A percentile compares a stretch with the other conserved stretches of the same genome.
These are phyloP conservation scores for Pichia kluyveri DNA, from an alignment of 805 yeast species.

Conservation along the genomic window DNA sequence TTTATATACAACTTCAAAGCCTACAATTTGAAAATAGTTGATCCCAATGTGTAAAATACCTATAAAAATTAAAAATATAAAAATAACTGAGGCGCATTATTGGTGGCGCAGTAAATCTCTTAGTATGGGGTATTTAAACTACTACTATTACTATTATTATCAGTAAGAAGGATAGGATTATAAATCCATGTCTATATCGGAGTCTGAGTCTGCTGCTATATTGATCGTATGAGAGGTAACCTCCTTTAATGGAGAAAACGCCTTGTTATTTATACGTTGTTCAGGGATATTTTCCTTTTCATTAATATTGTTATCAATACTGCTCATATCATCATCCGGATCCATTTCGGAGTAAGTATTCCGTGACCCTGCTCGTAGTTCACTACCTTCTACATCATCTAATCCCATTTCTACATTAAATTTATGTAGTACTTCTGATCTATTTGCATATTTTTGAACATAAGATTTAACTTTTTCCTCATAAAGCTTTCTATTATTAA, in stretches of 20 bases:
- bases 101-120: no score
- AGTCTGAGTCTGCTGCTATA: not conserved
- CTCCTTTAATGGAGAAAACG: not conserved
- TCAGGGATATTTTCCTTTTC: not conserved
- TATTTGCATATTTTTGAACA: conserved; percentile 59
- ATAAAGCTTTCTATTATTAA: conserved; percentile 59
- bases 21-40: no score
- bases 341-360: not conserved
- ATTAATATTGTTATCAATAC: not conserved
- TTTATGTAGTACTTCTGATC: conserved; percentile 22
- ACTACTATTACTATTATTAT: no score
- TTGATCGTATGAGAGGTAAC: not conserved
- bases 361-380: not conserved
- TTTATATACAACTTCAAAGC: no score
- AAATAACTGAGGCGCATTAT: no score
- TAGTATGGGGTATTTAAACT: no score
- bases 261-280: not conserved
- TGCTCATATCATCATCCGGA: not conserved
- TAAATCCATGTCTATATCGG: not conserved
- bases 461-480: conserved; percentile 62
- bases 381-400: conserved; percentile 16
- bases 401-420: conserved; percentile 15
- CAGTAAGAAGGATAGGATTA: not conserved
- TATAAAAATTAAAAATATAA: no score
- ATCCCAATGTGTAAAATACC: no score